phyloP scores from a whole-genome alignment of 371 early-diverging fungal genomes.

The Conidiobolus incongruus region DNA sequence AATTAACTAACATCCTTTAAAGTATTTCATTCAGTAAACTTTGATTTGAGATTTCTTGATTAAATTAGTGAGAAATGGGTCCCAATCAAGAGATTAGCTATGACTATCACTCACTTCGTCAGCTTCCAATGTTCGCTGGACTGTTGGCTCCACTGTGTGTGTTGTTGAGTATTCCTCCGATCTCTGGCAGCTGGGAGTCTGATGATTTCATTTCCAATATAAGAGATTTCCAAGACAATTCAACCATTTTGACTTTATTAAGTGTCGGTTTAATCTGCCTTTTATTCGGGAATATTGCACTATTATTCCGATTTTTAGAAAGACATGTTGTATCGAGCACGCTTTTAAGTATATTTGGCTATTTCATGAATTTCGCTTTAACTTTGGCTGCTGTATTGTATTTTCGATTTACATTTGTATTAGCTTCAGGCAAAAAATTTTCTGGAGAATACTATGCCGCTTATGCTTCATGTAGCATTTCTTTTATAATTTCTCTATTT shows the following conservation, averaged over 20 bases:
- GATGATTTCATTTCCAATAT: not conserved
- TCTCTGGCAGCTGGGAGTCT: not conserved
- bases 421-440: not conserved
- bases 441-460: conserved; percentile 1
- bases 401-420: not conserved
- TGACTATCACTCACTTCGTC: too few species aligned
- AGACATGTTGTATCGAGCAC: not conserved
- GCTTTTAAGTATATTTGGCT: not conserved
- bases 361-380: not conserved
- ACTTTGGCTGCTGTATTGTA: not conserved
- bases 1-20: too few species aligned
- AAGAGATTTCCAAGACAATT: not conserved
- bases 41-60: too few species aligned
- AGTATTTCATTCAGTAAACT: too few species aligned
- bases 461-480: not conserved
- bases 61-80: too few species aligned
- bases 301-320: conserved; percentile 1
- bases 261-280: not conserved
- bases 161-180: not conserved
- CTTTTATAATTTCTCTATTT: not conserved
- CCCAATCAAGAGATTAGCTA: too few species aligned
- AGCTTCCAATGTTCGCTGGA: conserved; percentile 2
- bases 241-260: not conserved
- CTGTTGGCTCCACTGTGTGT: not conserved
- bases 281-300: not conserved